These are phyloP conservation scores for Clitocybe nebularis DNA, from an alignment of 1,284 basidiomycete species.

Conservation along the genomic window DNA sequence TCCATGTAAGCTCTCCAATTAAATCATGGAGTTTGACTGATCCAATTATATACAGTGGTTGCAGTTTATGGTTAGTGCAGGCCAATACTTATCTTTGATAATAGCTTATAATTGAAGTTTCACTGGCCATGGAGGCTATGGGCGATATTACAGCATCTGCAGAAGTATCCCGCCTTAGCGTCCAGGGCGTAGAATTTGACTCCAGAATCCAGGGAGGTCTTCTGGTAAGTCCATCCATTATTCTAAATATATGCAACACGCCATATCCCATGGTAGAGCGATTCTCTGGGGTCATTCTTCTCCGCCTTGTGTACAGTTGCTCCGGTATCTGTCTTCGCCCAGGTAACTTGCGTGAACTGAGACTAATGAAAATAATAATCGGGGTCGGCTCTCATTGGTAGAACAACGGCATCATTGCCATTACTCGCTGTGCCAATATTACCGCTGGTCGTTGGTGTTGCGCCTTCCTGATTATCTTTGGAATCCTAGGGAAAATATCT, in stretches of 20 bases:
- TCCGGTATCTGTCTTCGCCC: constrained; percentile 78
- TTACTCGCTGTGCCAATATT: constrained; percentile 76
- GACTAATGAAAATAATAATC: too few species aligned
- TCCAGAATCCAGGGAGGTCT: constrained; percentile 82
- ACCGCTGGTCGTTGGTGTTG: constrained; percentile 73
- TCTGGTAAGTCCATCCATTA: constrained; percentile 43
- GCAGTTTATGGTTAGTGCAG: constrained; percentile 64
- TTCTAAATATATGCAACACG: not conserved
- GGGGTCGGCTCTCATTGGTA: too few species aligned
- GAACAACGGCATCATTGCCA: constrained; percentile 80
- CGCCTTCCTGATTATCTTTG: constrained; percentile 68
- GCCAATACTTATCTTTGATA: constrained; percentile 3
- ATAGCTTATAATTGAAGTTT: constrained; percentile 40
- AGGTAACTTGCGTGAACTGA: too few species aligned
- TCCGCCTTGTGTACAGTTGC: constrained; percentile 80
- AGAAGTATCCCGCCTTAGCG: constrained; percentile 71
- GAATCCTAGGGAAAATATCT: constrained; percentile 75
- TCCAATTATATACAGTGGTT: too few species aligned
- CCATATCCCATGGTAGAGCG: constrained; percentile 40
- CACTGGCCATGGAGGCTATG: constrained; percentile 79
- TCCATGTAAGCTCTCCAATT: too few species aligned
- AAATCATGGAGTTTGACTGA: too few species aligned
- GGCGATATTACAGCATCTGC: constrained; percentile 85
- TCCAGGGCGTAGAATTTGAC: constrained; percentile 73
- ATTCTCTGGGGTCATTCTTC: constrained; percentile 71